Evolutionary conservation across 169 alveolate species (phyloP), one percentile per base, ranked within the genome.

Genomic region (Plasmodium billcollinsi): DNA sequence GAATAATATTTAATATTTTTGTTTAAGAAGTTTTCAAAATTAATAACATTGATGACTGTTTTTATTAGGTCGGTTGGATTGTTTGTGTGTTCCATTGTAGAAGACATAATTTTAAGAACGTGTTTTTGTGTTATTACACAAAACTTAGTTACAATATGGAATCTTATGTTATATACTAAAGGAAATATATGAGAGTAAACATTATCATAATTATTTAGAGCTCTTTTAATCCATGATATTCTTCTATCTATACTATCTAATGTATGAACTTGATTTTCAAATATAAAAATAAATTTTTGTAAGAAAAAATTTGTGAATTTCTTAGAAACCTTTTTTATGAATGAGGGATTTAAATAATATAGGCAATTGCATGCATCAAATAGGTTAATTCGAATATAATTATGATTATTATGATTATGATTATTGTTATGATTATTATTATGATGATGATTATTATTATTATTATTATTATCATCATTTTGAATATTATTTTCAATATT

Each of bases 351-450:
- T 66, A 86, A 70, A 8, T 86, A 45, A 47, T 86, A 86, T 29
- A 86, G 63, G 43, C 88, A 86, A 6, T 43, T 86, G 49, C 92
- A 86, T 3, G 92, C 92, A 86, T 86, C 88, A 56, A 72, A 72
- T 29, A 86, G 61, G 29, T 86, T 86, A 6, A 86, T 72, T n/a
- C 15, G 18, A 14, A 86, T 58, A 6, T 29, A 11, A 20, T 54
- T 54, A n/a, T 43, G 33, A 26, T 76, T 2, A n/a, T 52, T 26
- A 43, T 2, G 2, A 2, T 18, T 12, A 20, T 47, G 11, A 9
- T 70, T 29, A 18, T 43, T 3, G 6, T 8, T 9, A 9, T 47
- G 1, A 18, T 5, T 24, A 24, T 24, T 24, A 24, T 24, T 24
- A 0, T 24, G 3, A 24, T 15, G 11, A n/a, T 15, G 9, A 52